Conservation (phyloP, 148 eudicot species). For the Fallopia convolvulus region DNA sequence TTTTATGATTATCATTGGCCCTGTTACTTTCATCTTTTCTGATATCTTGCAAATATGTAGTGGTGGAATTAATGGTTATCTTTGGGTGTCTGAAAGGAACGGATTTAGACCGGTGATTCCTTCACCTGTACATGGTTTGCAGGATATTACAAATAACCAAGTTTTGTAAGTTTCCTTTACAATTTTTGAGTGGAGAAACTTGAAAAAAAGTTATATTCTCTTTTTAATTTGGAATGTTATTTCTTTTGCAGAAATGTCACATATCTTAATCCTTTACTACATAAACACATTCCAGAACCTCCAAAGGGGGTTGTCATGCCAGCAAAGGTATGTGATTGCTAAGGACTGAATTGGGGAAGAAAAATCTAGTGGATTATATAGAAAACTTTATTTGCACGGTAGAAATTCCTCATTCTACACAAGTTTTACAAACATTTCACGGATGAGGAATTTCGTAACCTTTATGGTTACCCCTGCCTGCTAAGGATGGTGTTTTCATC, state of each 20-base stretch:
- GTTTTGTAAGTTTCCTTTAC: constrained; percentile 45
- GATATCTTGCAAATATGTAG: constrained; percentile 29
- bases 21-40: neutral
- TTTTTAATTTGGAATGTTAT: neutral
- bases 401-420: too few species aligned
- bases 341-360: neutral
- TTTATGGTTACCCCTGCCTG: too few species aligned
- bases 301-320: constrained; percentile 69
- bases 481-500: too few species aligned
- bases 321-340: constrained; percentile 44
- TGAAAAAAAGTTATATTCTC: neutral
- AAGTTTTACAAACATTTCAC: too few species aligned
- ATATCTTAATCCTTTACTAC: constrained; percentile 61
- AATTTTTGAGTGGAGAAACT: neutral
- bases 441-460: too few species aligned
- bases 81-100: constrained; percentile 75
- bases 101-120: constrained; percentile 46
- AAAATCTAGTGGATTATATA: neutral
- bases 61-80: constrained; percentile 83
- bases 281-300: constrained; percentile 62
- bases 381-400: too few species aligned
- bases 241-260: constrained; percentile 63
- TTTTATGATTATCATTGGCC: neutral
- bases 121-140: constrained; percentile 61
- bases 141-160: constrained; percentile 49